These are phyloP conservation scores for Batkoa obscura DNA, from an alignment of 371 early-diverging fungal genomes.

Conservation along the genomic window DNA sequence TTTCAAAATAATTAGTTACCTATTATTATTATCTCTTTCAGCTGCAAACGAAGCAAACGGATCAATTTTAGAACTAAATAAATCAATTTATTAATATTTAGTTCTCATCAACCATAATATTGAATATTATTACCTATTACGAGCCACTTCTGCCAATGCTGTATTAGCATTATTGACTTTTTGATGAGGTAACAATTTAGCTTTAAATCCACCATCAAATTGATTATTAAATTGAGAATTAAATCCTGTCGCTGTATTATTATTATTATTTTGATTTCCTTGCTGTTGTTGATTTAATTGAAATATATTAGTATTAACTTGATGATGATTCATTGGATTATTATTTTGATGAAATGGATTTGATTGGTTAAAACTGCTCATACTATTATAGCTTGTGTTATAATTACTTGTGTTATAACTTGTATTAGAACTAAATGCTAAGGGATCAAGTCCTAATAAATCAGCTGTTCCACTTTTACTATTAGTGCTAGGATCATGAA, in stretches of 20 bases:
- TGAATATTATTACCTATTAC: background rate
- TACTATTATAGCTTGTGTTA: background rate
- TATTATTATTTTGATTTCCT: background rate
- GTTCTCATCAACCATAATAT: background rate
- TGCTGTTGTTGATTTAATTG: background rate
- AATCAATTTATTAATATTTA: background rate
- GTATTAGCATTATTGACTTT: slow-evolving; percentile 1
- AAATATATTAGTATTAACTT: background rate
- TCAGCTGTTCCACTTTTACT: background rate
- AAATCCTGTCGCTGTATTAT: background rate
- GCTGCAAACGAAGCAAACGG: slow-evolving; percentile 1
- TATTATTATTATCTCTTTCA: background rate
- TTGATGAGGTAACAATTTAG: slow-evolving; percentile 5
- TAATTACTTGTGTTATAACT: background rate
- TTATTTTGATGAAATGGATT: slow-evolving; percentile 7
- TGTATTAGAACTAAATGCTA: background rate
- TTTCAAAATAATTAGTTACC: too few species aligned
- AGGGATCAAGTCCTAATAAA: slow-evolving; percentile 4
- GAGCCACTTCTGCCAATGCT: background rate
- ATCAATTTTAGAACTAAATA: background rate
- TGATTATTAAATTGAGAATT: background rate
- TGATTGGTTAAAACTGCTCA: background rate
- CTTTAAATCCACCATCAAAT: slow-evolving; percentile 6
- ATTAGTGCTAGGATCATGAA: slow-evolving; percentile 4
- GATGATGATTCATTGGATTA: too few species aligned